phyloP scores from a whole-genome alignment of 1,284 basidiomycete species.

The Heterobasidion annosum region DNA sequence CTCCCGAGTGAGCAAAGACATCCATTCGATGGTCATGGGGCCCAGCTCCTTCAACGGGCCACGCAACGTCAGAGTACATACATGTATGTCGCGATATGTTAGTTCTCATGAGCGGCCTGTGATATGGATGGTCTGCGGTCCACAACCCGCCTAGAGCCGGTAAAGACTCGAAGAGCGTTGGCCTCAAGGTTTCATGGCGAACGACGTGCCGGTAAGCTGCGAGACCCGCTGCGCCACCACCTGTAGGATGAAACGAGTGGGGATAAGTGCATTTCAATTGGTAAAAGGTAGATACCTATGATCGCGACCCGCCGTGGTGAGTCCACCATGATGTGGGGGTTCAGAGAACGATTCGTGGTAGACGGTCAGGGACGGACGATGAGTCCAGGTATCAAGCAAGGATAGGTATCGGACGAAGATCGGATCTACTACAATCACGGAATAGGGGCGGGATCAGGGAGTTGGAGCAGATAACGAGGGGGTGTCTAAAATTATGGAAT shows the following conservation, averaged over 20 bases:
- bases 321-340: neutral
- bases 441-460: too few species aligned
- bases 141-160: neutral
- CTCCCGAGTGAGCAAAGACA: neutral
- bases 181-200: neutral
- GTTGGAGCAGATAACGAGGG: too few species aligned
- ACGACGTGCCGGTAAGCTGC: neutral
- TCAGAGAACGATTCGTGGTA: neutral
- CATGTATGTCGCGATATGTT: neutral
- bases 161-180: neutral
- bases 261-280: neutral
- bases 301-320: neutral
- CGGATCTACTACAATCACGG: too few species aligned
- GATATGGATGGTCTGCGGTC: neutral
- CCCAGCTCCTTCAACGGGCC: neutral
- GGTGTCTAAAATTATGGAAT: too few species aligned
- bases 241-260: neutral
- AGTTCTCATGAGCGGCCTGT: neutral
- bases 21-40: neutral
- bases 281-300: neutral
- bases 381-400: too few species aligned
- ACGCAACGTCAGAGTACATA: neutral
- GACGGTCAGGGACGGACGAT: too few species aligned
- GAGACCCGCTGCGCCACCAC: neutral
- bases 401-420: too few species aligned